Evolutionary conservation across 2,329 filamentous ascomycete species (phyloP).

Genomic region (Niveomyces coronatus): DNA sequence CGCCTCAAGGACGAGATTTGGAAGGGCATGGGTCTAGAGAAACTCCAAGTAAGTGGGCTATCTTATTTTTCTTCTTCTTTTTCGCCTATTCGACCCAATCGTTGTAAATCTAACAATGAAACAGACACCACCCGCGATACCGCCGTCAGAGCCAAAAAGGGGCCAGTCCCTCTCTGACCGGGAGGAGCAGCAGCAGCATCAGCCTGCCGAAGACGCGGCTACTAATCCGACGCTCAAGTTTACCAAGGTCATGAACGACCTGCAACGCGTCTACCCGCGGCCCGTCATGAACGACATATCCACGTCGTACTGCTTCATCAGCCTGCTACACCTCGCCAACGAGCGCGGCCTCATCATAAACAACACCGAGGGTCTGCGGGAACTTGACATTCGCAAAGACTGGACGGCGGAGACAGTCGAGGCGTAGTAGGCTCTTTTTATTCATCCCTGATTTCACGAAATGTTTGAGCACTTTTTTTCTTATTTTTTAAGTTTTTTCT

Average conservation of each 20-base stretch:
- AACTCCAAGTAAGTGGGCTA: slow-evolving; percentile 34
- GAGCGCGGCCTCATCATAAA: slow-evolving; percentile 79
- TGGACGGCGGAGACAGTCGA: slow-evolving; percentile 46
- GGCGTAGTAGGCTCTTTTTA: background rate
- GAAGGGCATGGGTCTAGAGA: slow-evolving; percentile 53
- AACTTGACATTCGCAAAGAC: slow-evolving; percentile 52
- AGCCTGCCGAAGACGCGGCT: slow-evolving; percentile 19
- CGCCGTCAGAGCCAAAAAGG: background rate
- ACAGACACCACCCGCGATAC: slow-evolving; percentile 5
- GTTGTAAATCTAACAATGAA: background rate
- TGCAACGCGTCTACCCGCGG: slow-evolving; percentile 79
- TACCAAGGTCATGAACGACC: slow-evolving; percentile 80
- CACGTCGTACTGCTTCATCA: slow-evolving; percentile 89
- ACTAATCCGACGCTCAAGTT: slow-evolving; percentile 61
- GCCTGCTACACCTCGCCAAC: slow-evolving; percentile 80
- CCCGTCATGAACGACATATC: slow-evolving; percentile 87
- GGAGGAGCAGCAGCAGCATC: slow-evolving; percentile 26
- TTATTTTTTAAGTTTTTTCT: too few relatives aligned
- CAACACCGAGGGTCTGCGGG: slow-evolving; percentile 46
- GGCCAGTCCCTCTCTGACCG: slow-evolving; percentile 11
- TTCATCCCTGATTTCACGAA: too few relatives aligned
- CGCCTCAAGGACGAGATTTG: slow-evolving; percentile 61
- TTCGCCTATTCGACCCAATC: too few relatives aligned
- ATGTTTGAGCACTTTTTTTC: too few relatives aligned
- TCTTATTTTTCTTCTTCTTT: background rate